phyloP scores from a whole-genome alignment of 2,329 filamentous ascomycete genomes.

The Cytospora piceicola region DNA sequence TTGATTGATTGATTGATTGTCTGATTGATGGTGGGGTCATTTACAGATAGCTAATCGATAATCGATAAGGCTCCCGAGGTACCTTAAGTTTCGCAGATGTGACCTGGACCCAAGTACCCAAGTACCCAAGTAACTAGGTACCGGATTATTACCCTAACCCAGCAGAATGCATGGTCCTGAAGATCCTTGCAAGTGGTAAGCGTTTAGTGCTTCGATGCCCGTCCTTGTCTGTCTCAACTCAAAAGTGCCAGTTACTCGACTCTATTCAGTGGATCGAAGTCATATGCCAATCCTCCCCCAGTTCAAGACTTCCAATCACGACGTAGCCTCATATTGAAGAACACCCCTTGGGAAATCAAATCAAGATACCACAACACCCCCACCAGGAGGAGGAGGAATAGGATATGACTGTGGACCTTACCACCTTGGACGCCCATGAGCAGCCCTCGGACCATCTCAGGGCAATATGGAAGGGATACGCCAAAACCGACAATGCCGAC shows the following conservation, averaged over 20 bases:
- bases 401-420: constrained; percentile 48
- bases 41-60: no score
- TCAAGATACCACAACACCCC: neutral
- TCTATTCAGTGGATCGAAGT: no score
- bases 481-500: constrained; percentile 59
- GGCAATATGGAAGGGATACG: constrained; percentile 74
- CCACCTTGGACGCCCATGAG: constrained; percentile 73
- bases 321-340: no score
- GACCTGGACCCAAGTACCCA: neutral
- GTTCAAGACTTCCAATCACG: no score
- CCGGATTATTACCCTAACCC: constrained; percentile 6
- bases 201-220: neutral
- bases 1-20: neutral
- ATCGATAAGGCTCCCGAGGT: no score
- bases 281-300: no score
- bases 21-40: neutral
- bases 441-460: constrained; percentile 74
- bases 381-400: constrained; percentile 32
- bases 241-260: no score
- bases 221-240: neutral
- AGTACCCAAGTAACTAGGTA: neutral
- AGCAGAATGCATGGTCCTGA: neutral
- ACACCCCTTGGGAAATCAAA: neutral
- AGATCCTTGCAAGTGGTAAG: no score
- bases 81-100: no score